phyloP scores from a whole-genome alignment of 2,329 filamentous ascomycete genomes.

The Endoconidiophora polonica region DNA sequence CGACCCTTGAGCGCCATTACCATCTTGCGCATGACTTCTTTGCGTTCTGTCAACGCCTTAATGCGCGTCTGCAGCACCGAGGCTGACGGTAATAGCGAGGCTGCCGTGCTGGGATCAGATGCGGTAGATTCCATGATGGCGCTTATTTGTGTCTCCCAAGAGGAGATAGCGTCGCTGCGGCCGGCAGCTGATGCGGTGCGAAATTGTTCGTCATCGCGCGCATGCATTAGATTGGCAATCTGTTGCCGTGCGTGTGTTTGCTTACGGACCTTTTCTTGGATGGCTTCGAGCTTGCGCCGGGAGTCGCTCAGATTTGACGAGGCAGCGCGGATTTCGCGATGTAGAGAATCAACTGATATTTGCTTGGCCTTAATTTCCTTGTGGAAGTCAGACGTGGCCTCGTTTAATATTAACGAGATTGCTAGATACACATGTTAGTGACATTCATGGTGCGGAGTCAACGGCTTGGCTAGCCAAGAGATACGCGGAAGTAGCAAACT shows the following conservation, averaged over 20 bases:
- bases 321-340: constrained; percentile 63
- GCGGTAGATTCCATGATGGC: constrained; percentile 27
- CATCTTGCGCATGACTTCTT: constrained; percentile 47
- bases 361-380: constrained; percentile 72
- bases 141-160: constrained; percentile 38
- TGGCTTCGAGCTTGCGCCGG: constrained; percentile 52
- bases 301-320: constrained; percentile 66
- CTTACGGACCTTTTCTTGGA: constrained; percentile 48
- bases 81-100: constrained; percentile 36
- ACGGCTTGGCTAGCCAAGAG: background rate
- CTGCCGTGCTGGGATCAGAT: constrained; percentile 23
- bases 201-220: constrained; percentile 52
- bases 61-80: constrained; percentile 49
- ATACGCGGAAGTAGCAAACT: constrained; percentile 23
- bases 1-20: constrained; percentile 58
- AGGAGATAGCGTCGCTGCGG: constrained; percentile 28
- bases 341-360: constrained; percentile 63
- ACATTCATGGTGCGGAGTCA: no score
- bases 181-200: constrained; percentile 23
- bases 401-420: constrained; percentile 65
- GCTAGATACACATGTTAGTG: constrained; percentile 33
- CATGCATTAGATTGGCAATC: constrained; percentile 60
- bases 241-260: constrained; percentile 52
- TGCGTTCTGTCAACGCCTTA: constrained; percentile 53
- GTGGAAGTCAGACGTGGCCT: constrained; percentile 65